Percentiles rank a stretch among this genome's conserved stretches.
These are phyloP conservation scores for Alternaria sp. DNA, from an alignment of 2,329 filamentous ascomycete genomes.

Conservation along the genomic window DNA sequence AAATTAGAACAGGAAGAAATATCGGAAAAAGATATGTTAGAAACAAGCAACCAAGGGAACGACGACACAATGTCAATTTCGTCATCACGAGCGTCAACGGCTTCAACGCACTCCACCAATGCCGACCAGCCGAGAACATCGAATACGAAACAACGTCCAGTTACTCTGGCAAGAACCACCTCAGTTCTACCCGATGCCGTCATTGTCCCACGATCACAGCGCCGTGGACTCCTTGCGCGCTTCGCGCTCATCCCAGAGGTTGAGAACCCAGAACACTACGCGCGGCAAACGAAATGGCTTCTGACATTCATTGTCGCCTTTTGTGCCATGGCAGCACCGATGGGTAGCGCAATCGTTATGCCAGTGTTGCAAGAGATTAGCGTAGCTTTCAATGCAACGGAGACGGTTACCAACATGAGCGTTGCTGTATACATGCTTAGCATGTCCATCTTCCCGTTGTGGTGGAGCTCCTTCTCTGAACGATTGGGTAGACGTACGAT, in stretches of 20 bases:
- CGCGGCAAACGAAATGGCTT: conserved; percentile 78
- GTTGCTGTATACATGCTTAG: conserved; percentile 51
- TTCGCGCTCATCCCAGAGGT: conserved; percentile 80
- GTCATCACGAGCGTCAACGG: conserved; percentile 30
- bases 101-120: conserved; percentile 23
- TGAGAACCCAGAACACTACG: conserved; percentile 75
- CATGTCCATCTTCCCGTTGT: conserved; percentile 51
- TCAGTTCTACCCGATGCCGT: conserved; percentile 50
- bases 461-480: conserved; percentile 50
- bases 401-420: conserved; percentile 48
- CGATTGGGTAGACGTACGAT: conserved; percentile 45
- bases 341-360: conserved; percentile 85
- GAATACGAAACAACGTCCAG: conserved; percentile 16
- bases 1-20: background rate
- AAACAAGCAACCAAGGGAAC: background rate
- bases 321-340: conserved; percentile 77
- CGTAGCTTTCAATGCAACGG: conserved; percentile 36
- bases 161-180: conserved; percentile 32
- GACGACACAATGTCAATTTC: conserved; percentile 31
- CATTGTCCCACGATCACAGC: conserved; percentile 58
- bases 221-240: conserved; percentile 75
- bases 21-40: conserved; percentile 12
- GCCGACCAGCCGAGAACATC: background rate
- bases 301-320: conserved; percentile 79
- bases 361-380: conserved; percentile 52